phyloP scores from a whole-genome alignment of 164 flowering plant genomes.

The Vitis rupestris region DNA sequence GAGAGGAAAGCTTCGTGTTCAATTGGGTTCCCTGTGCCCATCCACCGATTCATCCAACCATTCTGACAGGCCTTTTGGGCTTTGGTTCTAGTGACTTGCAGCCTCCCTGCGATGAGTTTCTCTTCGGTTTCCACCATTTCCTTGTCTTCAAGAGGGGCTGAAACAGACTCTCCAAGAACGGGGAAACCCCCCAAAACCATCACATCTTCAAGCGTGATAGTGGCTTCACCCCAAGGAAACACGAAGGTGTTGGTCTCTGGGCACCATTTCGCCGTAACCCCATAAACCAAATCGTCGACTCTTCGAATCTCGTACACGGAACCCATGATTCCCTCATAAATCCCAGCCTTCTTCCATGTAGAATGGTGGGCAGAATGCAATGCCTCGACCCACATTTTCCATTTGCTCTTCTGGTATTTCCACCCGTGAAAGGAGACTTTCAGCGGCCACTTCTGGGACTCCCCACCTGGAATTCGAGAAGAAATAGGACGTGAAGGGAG shows the following conservation, averaged over 20 bases:
- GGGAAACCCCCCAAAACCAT: conserved; percentile 32
- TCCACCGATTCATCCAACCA: conserved; percentile 12
- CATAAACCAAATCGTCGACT: conserved; percentile 16
- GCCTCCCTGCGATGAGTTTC: background rate
- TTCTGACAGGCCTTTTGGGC: background rate
- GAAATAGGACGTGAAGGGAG: conserved; percentile 4
- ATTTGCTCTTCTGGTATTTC: background rate
- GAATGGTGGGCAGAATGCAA: conserved; percentile 10
- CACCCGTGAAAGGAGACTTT: conserved; percentile 1
- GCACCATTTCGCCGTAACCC: conserved; percentile 31
- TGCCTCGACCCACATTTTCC: conserved; percentile 26
- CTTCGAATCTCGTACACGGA: conserved; percentile 14
- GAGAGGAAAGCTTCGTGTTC: conserved; percentile 42
- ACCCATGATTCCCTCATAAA: conserved; percentile 25
- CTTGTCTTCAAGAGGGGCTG: background rate
- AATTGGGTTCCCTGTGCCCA: conserved; percentile 10
- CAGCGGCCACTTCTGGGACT: conserved; percentile 3
- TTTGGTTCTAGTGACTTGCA: background rate
- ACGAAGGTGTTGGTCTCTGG: conserved; percentile 35
- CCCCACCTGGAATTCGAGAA: background rate
- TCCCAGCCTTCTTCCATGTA: conserved; percentile 34
- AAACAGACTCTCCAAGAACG: conserved; percentile 30
- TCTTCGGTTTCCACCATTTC: conserved; percentile 3
- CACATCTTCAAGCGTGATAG: conserved; percentile 37
- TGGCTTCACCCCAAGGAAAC: conserved; percentile 43